These are phyloP conservation scores for Rhizopus microsporus DNA, from an alignment of 371 early-diverging fungal genomes.

Conservation along the genomic window DNA sequence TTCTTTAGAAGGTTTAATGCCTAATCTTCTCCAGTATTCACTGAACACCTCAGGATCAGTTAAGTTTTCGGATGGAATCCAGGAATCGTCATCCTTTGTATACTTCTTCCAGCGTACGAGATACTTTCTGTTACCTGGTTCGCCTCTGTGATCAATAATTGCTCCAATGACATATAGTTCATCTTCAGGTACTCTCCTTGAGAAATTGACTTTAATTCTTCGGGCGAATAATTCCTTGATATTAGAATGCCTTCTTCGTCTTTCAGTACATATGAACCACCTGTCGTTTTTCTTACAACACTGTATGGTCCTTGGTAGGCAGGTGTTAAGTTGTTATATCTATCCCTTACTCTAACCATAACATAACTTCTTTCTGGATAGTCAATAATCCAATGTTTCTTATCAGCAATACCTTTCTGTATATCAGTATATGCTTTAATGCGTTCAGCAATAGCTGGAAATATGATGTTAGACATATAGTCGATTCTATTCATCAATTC, in stretches of 20 bases:
- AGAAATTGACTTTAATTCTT: conserved; percentile 9
- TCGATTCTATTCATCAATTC: conserved; percentile 14
- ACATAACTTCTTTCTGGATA: not conserved
- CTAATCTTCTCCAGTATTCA: conserved; percentile 4
- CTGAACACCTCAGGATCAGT: conserved; percentile 7
- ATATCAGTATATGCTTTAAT: conserved; percentile 4
- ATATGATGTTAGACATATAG: conserved; percentile 26
- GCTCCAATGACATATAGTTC: conserved; percentile 10
- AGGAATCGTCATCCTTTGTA: conserved; percentile 6
- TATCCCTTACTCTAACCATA: not conserved
- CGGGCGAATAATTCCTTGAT: not conserved
- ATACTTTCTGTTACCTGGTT: conserved; percentile 3
- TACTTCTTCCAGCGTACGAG: conserved; percentile 20
- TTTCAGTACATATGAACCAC: not conserved
- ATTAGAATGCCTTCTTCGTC: not conserved
- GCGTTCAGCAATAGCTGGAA: conserved; percentile 17
- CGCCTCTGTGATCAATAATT: not conserved
- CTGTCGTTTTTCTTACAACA: not conserved
- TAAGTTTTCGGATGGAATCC: conserved; percentile 10
- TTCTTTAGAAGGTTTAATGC: too few species aligned
- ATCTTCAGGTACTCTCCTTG: conserved; percentile 12
- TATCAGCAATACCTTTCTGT: not conserved
- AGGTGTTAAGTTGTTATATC: not conserved
- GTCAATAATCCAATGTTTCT: not conserved
- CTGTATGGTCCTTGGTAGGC: conserved; percentile 4